Percentiles rank a stretch among this genome's conserved stretches.
These are phyloP conservation scores for Chaetomidium leptoderma DNA, from an alignment of 495 filamentous ascomycete species.

Conservation along the genomic window DNA sequence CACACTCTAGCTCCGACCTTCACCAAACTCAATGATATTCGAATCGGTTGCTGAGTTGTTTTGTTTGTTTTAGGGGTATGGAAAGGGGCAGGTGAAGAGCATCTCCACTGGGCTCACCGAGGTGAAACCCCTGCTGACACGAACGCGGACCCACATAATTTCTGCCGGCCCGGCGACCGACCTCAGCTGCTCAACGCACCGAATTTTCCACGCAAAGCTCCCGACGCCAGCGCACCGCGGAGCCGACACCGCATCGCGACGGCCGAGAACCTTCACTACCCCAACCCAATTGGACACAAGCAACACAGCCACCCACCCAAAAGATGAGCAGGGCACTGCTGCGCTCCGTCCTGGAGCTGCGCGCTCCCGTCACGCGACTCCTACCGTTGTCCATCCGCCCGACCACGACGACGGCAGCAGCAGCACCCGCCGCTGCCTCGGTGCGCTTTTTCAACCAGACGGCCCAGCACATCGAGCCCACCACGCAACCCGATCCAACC, in stretches of 20 bases:
- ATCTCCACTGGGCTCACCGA: constrained; percentile 10
- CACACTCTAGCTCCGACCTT: no score
- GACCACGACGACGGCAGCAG: constrained; percentile 25
- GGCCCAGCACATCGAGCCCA: constrained; percentile 29
- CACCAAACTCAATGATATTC: no score
- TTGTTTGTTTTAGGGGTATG: neutral
- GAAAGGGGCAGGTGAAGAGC: neutral
- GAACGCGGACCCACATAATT: constrained; percentile 5
- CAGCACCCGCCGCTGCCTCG: constrained; percentile 18
- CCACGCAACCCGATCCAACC: constrained; percentile 10
- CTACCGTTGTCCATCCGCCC: constrained; percentile 25
- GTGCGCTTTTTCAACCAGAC: constrained; percentile 32
- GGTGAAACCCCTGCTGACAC: constrained; percentile 5
- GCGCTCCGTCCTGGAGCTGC: constrained; percentile 48
- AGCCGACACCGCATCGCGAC: constrained; percentile 15
- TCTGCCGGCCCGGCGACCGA: constrained; percentile 4
- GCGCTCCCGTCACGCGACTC: constrained; percentile 32
- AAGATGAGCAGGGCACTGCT: constrained; percentile 49
- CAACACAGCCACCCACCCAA: constrained; percentile 23
- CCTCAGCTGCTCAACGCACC: constrained; percentile 16
- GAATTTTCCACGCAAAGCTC: constrained; percentile 17
- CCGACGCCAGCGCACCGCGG: constrained; percentile 14
- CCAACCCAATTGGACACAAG: constrained; percentile 4
- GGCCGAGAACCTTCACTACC: neutral
- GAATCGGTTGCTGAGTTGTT: neutral